phyloP scores from a whole-genome alignment of 371 early-diverging fungal species.

The Rhizomucor miehei region DNA sequence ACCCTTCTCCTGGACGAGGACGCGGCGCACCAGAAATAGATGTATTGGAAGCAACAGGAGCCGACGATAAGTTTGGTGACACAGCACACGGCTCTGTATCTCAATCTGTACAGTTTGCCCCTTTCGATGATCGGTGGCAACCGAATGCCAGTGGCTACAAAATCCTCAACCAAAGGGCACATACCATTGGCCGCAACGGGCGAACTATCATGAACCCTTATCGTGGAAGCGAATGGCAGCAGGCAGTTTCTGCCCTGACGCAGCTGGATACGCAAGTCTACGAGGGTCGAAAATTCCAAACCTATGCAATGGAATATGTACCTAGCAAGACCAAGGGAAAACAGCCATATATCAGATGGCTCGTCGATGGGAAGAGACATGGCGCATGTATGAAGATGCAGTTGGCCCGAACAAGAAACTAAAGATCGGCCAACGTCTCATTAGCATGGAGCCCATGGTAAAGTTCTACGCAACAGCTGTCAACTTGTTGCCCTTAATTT shows the following conservation, averaged over 20 bases:
- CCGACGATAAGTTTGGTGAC: constrained; percentile 12
- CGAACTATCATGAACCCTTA: constrained; percentile 36
- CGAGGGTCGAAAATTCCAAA: constrained; percentile 32
- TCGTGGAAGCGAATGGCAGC: constrained; percentile 36
- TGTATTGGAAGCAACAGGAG: constrained; percentile 46
- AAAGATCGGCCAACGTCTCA: too few species aligned
- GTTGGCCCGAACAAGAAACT: constrained; percentile 29
- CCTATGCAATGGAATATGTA: constrained; percentile 42
- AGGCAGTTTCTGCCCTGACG: constrained; percentile 38
- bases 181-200: constrained; percentile 12
- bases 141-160: constrained; percentile 14
- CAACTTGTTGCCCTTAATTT: too few species aligned
- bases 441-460: too few species aligned
- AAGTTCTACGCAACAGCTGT: too few species aligned
- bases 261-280: constrained; percentile 27
- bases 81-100: constrained; percentile 22
- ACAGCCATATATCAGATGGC: constrained; percentile 43
- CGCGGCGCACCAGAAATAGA: constrained; percentile 60
- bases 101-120: constrained; percentile 48
- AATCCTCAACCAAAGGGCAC: constrained; percentile 17
- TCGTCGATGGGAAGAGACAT: constrained; percentile 37
- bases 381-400: constrained; percentile 38
- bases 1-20: constrained; percentile 51
- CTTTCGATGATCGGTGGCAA: constrained; percentile 43
- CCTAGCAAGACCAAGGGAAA: constrained; percentile 29